Base-by-base conservation (phyloP, 441 rosid genomes). In the Bruguiera hainesii region DNA sequence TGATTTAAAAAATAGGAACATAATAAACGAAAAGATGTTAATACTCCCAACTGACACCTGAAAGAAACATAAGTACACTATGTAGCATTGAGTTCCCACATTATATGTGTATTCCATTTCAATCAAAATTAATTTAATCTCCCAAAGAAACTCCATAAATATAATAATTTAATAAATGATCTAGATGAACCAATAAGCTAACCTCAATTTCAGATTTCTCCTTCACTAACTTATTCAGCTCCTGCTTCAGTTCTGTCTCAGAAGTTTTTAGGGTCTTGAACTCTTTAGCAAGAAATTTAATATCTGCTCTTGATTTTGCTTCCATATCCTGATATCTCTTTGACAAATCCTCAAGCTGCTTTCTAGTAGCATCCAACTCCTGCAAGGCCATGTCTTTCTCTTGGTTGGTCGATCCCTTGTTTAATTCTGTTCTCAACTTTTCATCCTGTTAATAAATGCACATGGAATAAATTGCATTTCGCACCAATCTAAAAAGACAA, bases 231-330 rank as follows among this genome's bases (percentile, higher is more conserved):
- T 64, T 84, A 71, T 76, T 70, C 76, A 87, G 87, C 83, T 96
- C 77, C 65, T 79, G 85, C 81, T 88, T 89, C 72, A 91, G 70
- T 80, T 81, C 83, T 74, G 74, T 73, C 68, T 86, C 93, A 63
- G 98, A 85, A 70, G 78, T 83, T 78, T 96, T 82, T 31, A 96
- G 86, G 67, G 89, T 78, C 78, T 96, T 96, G 49, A 93, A 97
- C 80, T 93, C 98, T 80, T 88, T 96, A 50, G 93, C 95, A 67
- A 96, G 98, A 83, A 88, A 79, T 84, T 87, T 96, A 60, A 93
- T 78, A 68, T 96, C 98, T 61, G 97, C 97, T 79, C 88, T 96
- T 23, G 98, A 91, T 81, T 93, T 93, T 71, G 86, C 85, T 79
- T 96, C 98, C 52, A 88, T 77, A 76, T 88, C 95, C 67, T 84